phyloP scores from a whole-genome alignment of 768 basidiomycete species.

The Hericium erinaceus region DNA sequence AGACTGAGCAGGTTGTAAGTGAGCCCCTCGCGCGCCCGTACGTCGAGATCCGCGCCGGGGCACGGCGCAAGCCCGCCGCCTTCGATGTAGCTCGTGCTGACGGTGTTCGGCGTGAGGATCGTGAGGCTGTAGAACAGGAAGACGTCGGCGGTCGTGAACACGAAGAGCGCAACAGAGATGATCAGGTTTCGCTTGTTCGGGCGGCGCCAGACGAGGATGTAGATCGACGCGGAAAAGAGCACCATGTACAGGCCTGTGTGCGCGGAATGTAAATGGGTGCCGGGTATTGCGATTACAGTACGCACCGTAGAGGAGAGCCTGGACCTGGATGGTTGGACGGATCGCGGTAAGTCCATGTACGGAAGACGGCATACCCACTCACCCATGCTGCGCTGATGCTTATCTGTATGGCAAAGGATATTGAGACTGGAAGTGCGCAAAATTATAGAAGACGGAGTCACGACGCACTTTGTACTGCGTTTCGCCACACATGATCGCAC shows the following conservation, averaged over 20 bases:
- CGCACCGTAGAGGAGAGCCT: background rate
- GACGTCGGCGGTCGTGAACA: background rate
- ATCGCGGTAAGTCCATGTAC: no score
- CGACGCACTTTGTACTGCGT: no score
- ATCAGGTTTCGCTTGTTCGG: background rate
- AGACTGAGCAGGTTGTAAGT: background rate
- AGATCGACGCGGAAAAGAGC: background rate
- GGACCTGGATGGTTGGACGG: background rate
- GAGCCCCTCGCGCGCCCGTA: background rate
- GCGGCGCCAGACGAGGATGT: background rate
- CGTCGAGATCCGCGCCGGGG: background rate
- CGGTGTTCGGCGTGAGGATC: background rate
- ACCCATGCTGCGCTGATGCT: no score
- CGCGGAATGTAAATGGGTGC: background rate
- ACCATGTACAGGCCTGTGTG: background rate
- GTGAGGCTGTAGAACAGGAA: background rate
- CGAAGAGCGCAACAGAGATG: background rate
- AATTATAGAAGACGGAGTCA: no score
- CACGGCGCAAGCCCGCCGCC: background rate
- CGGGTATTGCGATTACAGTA: background rate
- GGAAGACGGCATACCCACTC: no score
- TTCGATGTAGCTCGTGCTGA: background rate
- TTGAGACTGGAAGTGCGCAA: no score
- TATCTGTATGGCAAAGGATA: no score
- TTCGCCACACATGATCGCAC: no score